Base-by-base conservation (phyloP, 331 rosid species). In the Acacia concinna region DNA sequence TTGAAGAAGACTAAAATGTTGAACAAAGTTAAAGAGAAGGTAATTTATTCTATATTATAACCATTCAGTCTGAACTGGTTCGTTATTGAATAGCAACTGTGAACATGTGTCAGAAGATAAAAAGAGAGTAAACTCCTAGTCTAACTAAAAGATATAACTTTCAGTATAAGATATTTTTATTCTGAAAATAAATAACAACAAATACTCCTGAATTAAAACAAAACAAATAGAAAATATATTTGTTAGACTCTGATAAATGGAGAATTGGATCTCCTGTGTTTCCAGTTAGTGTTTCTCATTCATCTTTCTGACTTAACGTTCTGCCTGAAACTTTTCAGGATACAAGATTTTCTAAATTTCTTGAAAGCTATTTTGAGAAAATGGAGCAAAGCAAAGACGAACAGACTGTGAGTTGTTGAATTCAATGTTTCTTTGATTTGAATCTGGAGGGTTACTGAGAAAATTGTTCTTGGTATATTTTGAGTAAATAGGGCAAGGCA, bases 1-100 rank as follows among this genome's bases (percentile, higher is more conserved):
- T 70, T 30, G 57, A 86, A 88, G 89, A 87, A 86, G 83, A 69
- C 74, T 14, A 88, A 85, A 73, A 87, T 79, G 77, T 81, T 93
- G 85, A 85, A 88, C 81, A 91, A 75, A 63, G 77, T 93, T 88
- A 91, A 90, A 87, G 84, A 79, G 78, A 91, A 93, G 97, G 99
- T 81, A 40, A 32, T 62, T 77, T 54, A 63, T 76, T 65, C 57
- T 71, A 32, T 35, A 46, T 6, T 25, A 11, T 49, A 73, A 31
- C 79, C 66, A 34, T 20, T 18, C 59, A 63, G 63, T 76, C 74
- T 37, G 15, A 23, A 27, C 18, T 5, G 12, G 64, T 27, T 59
- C 35, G 4, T 59, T 27, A 59, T 27, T 59, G 66, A 59, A 59
- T 59, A 4, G 35, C 20, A 5, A 59, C 20, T 27, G 66, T 57